A percentile compares a stretch with the other conserved stretches of the same genome.
phyloP scores from a whole-genome alignment of 2,329 filamentous ascomycete genomes.

The Verticillium tricorpus region DNA sequence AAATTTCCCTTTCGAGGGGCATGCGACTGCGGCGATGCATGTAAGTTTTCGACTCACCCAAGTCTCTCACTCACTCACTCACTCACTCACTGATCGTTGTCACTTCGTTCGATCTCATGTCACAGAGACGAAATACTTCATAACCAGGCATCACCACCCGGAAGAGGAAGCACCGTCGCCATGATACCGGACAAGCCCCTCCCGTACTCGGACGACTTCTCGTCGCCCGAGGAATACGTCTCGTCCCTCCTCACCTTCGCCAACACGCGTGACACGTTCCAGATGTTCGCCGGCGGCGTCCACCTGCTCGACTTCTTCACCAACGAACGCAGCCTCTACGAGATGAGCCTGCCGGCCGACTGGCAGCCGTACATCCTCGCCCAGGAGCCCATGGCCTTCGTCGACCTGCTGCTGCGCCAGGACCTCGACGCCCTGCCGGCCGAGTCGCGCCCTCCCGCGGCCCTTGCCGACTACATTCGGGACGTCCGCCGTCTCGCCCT shows the following conservation, averaged over 20 bases:
- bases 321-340: conserved; percentile 75
- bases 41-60: background rate
- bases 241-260: conserved; percentile 73
- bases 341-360: conserved; percentile 67
- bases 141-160: background rate
- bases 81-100: background rate
- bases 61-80: conserved; percentile 4
- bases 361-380: conserved; percentile 77
- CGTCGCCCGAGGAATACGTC: conserved; percentile 70
- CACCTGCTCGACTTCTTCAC: conserved; percentile 97
- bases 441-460: conserved; percentile 38
- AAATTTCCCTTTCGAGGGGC: conserved; percentile 9
- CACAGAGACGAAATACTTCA: too few species aligned
- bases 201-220: conserved; percentile 67
- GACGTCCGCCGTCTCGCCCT: conserved; percentile 68
- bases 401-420: conserved; percentile 78
- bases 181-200: conserved; percentile 53
- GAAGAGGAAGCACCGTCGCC: background rate
- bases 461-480: conserved; percentile 67
- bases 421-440: conserved; percentile 48
- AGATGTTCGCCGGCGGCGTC: conserved; percentile 91
- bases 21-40: background rate
- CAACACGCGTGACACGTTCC: conserved; percentile 69
- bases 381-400: conserved; percentile 67
- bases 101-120: too few species aligned